phyloP scores from a whole-genome alignment of 2,329 filamentous ascomycete species.

The Ophiostoma sp. region DNA sequence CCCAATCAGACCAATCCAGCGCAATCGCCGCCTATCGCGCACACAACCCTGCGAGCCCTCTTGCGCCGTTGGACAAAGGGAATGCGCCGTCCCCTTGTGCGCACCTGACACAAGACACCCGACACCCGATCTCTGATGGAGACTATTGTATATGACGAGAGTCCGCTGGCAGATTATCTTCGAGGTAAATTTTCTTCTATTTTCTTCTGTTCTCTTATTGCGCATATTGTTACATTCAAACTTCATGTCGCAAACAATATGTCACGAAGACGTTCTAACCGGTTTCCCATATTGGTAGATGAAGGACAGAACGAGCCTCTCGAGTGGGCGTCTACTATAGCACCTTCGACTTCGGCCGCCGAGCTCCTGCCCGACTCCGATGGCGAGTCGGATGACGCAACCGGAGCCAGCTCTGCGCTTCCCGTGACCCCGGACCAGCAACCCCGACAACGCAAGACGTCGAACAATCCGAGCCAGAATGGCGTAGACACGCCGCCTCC shows the following conservation, averaged over 20 bases:
- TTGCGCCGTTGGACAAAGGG: slow-evolving; percentile 18
- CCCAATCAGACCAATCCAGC: background rate
- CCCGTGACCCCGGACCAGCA: slow-evolving; percentile 25
- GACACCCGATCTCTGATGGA: slow-evolving; percentile 61
- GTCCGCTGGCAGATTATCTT: slow-evolving; percentile 82
- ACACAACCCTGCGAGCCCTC: slow-evolving; percentile 12
- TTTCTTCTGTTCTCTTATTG: background rate
- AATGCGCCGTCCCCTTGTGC: slow-evolving; percentile 19
- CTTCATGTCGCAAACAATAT: background rate
- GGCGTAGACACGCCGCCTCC: slow-evolving; percentile 43
- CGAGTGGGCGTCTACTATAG: slow-evolving; percentile 43
- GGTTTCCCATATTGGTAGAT: slow-evolving; percentile 33
- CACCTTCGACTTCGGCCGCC: slow-evolving; percentile 15
- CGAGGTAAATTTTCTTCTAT: slow-evolving; percentile 60
- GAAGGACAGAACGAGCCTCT: slow-evolving; percentile 47
- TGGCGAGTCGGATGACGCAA: background rate
- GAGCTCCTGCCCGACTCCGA: slow-evolving; percentile 21
- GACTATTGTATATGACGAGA: slow-evolving; percentile 78
- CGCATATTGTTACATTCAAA: background rate
- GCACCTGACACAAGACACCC: slow-evolving; percentile 35
- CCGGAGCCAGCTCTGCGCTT: background rate
- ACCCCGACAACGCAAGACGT: slow-evolving; percentile 14
- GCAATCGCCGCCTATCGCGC: background rate
- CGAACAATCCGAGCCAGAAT: slow-evolving; percentile 22
- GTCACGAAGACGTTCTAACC: slow-evolving; percentile 22